A percentile compares a stretch with the other conserved stretches of the same genome.
phyloP scores from a whole-genome alignment of 75 land plant genomes.

The Adiantum capillusveneris region DNA sequence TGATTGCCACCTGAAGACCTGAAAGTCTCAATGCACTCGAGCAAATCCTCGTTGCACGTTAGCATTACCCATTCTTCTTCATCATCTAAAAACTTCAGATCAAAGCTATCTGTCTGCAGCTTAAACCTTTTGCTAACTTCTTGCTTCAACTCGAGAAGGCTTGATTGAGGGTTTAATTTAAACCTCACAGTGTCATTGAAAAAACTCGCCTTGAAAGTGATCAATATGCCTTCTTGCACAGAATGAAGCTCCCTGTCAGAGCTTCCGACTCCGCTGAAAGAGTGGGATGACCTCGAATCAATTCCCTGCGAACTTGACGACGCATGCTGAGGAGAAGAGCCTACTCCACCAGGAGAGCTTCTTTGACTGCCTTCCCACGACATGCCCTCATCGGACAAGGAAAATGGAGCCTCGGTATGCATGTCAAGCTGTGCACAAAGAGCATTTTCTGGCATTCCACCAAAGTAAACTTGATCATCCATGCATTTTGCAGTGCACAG shows the following conservation, averaged over 20 bases:
- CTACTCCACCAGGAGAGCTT: constrained; percentile 2
- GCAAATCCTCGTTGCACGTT: constrained; percentile 69
- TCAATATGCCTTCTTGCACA: constrained; percentile 4
- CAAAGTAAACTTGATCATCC: constrained; percentile 7
- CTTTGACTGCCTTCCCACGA: neutral
- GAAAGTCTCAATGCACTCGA: constrained; percentile 60
- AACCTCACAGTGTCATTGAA: constrained; percentile 68
- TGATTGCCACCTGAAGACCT: constrained; percentile 31
- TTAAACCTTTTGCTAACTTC: constrained; percentile 52
- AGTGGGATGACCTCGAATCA: constrained; percentile 14
- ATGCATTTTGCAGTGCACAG: constrained; percentile 1
- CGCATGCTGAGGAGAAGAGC: constrained; percentile 9
- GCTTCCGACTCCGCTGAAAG: constrained; percentile 8
- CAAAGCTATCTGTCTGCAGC: constrained; percentile 19
- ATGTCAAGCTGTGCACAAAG: no score
- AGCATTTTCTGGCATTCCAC: neutral
- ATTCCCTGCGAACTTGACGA: constrained; percentile 6
- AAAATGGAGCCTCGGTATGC: neutral
- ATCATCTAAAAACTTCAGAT: constrained; percentile 83
- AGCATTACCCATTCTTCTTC: constrained; percentile 84
- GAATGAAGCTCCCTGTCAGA: neutral
- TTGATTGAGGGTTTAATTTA: constrained; percentile 39
- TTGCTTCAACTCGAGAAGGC: constrained; percentile 38
- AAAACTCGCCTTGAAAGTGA: constrained; percentile 55
- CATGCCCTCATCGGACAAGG: neutral